Base-by-base conservation (phyloP, 345 rosid species). In the Gossypioides kirkii region DNA sequence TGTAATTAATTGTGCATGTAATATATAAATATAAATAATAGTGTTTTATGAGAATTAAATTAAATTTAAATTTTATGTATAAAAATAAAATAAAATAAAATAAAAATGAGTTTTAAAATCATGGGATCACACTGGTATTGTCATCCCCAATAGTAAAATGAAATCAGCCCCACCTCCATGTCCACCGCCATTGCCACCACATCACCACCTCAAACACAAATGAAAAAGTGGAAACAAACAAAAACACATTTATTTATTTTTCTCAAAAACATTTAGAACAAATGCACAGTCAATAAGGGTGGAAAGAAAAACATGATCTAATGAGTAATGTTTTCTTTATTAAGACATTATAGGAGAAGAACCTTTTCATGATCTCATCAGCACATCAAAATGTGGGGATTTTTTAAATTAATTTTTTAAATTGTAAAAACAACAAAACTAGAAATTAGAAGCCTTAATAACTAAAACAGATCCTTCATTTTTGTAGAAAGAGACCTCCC, bases 61-160 rank as follows among this genome's bases (percentile, higher is more conserved):
- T 32, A 32, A 32, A 32, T 28, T 28, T 0, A 28, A 28, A 28
- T 28, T 3, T 3, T 28, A 28, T 28, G 3, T 28, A 3, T 3
- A 3, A 13, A 14, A 1, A 46, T 8, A 46, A 46, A 46, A 1
- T 3, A 10, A n/a, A 20, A 55, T 20, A 20, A 10, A 13, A 59
- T n/a, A 54, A 26, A 26, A 26, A 59, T 2, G 3, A 60, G 41
- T 3, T 26, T 26, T 26, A 14, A 26, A 26, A 38, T 54, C 16
- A 69, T 79, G 79, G 71, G 61, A 67, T 67, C 67, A 55, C 54
- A 55, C 38, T 74, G 22, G 54, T 62, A 1, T 2, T 38, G 3
- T 38, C 67, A 41, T 38, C 1, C 16, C 13, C 7, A 23, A 23
- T 4, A 17, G 12, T 1, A 61, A 41, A 10, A 49, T 58, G 28